Conservation (phyloP, 345 rosid genomes). For the Excoecaria agallocha region DNA sequence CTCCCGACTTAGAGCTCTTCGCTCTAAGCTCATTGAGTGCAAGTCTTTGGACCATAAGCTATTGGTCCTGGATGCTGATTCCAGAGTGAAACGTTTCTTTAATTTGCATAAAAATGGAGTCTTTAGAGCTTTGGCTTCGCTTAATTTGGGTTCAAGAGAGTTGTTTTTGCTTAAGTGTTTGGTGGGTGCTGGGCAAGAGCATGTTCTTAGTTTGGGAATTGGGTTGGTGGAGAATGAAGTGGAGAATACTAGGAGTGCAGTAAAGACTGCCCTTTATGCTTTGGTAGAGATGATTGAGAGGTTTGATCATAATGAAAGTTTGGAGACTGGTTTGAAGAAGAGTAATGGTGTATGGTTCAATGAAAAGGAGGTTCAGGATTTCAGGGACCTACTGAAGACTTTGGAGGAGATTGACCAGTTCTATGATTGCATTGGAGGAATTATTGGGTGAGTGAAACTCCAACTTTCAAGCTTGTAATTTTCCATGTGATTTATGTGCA, state of each 20-base stretch:
- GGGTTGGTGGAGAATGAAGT: conserved; percentile 31
- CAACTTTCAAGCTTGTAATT: not conserved
- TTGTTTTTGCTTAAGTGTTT: conserved; percentile 65
- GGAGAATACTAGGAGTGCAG: conserved; percentile 39
- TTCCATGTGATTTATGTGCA: not conserved
- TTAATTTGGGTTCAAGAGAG: conserved; percentile 44
- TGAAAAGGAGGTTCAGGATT: conserved; percentile 43
- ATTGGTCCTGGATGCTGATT: conserved; percentile 43
- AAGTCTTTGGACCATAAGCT: conserved; percentile 37
- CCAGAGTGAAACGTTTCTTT: conserved; percentile 53
- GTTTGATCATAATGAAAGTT: conserved; percentile 40
- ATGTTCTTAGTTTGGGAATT: conserved; percentile 47
- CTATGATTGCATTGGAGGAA: conserved; percentile 90
- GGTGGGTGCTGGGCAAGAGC: conserved; percentile 83
- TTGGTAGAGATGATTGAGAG: conserved; percentile 80
- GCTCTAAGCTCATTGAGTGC: conserved; percentile 42
- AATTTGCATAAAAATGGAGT: conserved; percentile 27
- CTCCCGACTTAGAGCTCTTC: conserved; percentile 60
- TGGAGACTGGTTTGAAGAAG: conserved; percentile 23
- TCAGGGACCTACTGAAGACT: conserved; percentile 48
- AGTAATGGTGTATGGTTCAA: conserved; percentile 31
- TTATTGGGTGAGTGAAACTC: conserved; percentile 58
- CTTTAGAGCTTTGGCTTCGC: conserved; percentile 29
- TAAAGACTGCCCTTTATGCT: conserved; percentile 66
- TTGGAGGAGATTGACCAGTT: conserved; percentile 67